Base-by-base conservation (phyloP, 495 filamentous ascomycete genomes). In the Neurospora intermedia region DNA sequence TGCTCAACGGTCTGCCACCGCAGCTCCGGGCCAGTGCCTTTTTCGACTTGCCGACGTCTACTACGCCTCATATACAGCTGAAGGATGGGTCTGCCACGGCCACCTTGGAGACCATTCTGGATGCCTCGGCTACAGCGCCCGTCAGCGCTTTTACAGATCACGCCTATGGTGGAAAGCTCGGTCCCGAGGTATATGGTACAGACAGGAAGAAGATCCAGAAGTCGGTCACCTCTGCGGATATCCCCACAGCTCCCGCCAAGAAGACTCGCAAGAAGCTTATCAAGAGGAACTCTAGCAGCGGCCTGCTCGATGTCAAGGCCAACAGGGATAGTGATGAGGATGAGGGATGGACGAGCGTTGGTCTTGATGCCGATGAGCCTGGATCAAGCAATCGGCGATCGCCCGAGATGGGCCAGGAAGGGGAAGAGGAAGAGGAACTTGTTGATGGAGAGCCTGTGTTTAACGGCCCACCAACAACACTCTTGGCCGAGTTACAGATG, bases 91-190 rank as follows among this genome's bases (percentile, higher is more conserved):
- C 94, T 69, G 93, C 94, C 18, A 93, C 94, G 75, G 91, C 88
- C 43, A 98, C 95, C 0, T 85, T 99, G 10, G 96, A 99, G 72
- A 96, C 90, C 77, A 96, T 99, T 62, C 86, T 99, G 11, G 93
- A 98, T 81, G 96, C 96, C n/a, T 97, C 96, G 6, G 92, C 94
- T 4, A 87, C 87, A 73, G 96, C 96, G 3, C 96, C 96, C n/a
- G 93, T 97, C 59, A 93, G 87, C 59, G 96, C 96, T 69, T 98
- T 98, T 77, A 97, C 93, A 0, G 94, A 98, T 78, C 96, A 99
- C 80, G 91, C 92, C 11, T 92, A 92, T 73, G 92, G 90, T 40
- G 95, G 94, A 16, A 88, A 89, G 69, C 78, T 91, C 18, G 91
- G 91, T 69, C 78, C 86, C 1, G 88, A 92, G 76, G 87, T 93